phyloP scores from a whole-genome alignment of 495 filamentous ascomycete species.

The Trypethelium eluteriae region DNA sequence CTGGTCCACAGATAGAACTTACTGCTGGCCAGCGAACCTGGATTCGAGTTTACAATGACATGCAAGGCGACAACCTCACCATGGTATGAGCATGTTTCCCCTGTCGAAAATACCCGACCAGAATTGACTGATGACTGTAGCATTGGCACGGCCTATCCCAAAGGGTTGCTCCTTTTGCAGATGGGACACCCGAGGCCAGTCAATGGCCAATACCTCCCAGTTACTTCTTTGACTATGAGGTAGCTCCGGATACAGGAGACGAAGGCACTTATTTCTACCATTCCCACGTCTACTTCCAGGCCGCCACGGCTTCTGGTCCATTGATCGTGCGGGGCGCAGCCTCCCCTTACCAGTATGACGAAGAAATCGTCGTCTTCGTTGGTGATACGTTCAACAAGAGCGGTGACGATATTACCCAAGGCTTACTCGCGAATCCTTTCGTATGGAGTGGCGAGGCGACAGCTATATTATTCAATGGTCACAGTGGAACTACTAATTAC shows the following conservation, averaged over 20 bases:
- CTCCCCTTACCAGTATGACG: conserved; percentile 47
- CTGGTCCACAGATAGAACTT: conserved; percentile 45
- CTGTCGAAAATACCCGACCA: conserved; percentile 10
- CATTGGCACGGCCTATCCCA: conserved; percentile 57
- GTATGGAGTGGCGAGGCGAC: conserved; percentile 44
- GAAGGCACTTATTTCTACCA: conserved; percentile 33
- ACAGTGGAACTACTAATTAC: conserved; percentile 14
- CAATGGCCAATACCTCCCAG: conserved; percentile 55
- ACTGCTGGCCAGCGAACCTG: conserved; percentile 45
- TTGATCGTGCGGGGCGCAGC: conserved; percentile 48
- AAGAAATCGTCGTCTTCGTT: conserved; percentile 47
- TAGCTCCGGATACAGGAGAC: conserved; percentile 18
- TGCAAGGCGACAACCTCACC: conserved; percentile 45
- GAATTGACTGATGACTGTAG: conserved; percentile 29
- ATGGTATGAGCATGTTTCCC: conserved; percentile 38
- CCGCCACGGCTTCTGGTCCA: conserved; percentile 45
- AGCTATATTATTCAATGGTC: conserved; percentile 44
- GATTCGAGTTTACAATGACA: conserved; percentile 55
- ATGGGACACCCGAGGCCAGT: conserved; percentile 45
- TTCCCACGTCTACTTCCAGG: conserved; percentile 35
- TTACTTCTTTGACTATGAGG: conserved; percentile 57
- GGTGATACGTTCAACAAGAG: conserved; percentile 45
- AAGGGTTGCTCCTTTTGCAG: conserved; percentile 48
- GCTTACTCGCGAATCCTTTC: conserved; percentile 36
- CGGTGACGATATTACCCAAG: conserved; percentile 39